Evolutionary conservation across 2,329 filamentous ascomycete genomes (phyloP).

Genomic region (Macrophomina phaseolina): DNA sequence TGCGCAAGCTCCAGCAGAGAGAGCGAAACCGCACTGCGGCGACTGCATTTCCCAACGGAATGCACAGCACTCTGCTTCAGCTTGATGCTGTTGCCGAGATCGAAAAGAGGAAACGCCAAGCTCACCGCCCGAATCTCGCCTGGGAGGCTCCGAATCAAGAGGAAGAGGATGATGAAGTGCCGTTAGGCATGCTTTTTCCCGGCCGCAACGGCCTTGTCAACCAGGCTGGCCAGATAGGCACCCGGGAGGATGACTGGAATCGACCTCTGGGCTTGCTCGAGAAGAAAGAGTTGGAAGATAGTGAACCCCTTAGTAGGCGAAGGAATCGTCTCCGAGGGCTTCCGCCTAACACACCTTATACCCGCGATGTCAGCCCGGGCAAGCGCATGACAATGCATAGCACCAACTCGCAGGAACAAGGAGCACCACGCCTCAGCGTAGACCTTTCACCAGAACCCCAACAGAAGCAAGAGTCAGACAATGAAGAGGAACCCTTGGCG

Average conservation of each 20-base stretch:
- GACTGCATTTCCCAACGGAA: slow-evolving; percentile 71
- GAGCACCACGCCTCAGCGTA: neutral
- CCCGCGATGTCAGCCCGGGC: slow-evolving; percentile 32
- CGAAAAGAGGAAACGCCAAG: slow-evolving; percentile 74
- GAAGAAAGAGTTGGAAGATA: slow-evolving; percentile 84
- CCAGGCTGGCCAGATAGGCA: slow-evolving; percentile 42
- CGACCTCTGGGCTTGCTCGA: slow-evolving; percentile 78
- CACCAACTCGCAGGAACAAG: neutral
- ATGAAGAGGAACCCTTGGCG: slow-evolving; percentile 69
- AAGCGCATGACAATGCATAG: slow-evolving; percentile 30
- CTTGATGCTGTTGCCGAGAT: slow-evolving; percentile 89
- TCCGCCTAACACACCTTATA: slow-evolving; percentile 42
- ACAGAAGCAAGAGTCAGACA: slow-evolving; percentile 43
- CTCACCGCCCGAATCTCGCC: slow-evolving; percentile 80
- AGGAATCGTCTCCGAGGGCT: slow-evolving; percentile 75
- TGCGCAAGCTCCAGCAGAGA: slow-evolving; percentile 88
- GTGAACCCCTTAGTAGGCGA: slow-evolving; percentile 81
- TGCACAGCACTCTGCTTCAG: slow-evolving; percentile 88
- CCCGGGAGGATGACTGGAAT: slow-evolving; percentile 55
- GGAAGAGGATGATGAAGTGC: slow-evolving; percentile 75
- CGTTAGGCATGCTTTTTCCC: slow-evolving; percentile 79
- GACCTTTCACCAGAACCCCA: slow-evolving; percentile 7
- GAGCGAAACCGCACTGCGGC: slow-evolving; percentile 74
- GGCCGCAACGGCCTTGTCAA: slow-evolving; percentile 61
- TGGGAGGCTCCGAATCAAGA: slow-evolving; percentile 74